Evolutionary conservation across 345 rosid species (phyloP).

Genomic region (Syzygium grande): DNA sequence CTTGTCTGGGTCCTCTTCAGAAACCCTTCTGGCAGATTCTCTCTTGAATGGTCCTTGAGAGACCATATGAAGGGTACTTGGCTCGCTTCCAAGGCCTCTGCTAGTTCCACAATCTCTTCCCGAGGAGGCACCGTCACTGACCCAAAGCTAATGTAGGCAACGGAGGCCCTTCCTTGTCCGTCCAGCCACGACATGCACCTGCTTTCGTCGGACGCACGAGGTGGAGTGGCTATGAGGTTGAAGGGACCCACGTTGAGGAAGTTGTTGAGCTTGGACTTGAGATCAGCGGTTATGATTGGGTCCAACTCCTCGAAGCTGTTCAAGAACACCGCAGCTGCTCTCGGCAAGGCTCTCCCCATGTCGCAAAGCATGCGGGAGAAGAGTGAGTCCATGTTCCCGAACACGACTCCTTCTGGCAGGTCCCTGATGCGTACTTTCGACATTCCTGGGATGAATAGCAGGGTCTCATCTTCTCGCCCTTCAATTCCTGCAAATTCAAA

Average conservation of each 20-base stretch:
- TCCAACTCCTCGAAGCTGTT: conserved; percentile 38
- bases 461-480: conserved; percentile 15
- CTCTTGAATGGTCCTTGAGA: conserved; percentile 8
- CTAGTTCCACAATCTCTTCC: conserved; percentile 17
- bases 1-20: conserved; percentile 8
- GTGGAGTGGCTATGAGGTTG: conserved; percentile 5
- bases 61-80: conserved; percentile 30
- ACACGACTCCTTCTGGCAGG: conserved; percentile 31
- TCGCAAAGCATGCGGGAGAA: conserved; percentile 25
- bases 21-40: conserved; percentile 26
- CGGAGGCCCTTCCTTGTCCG: conserved; percentile 18
- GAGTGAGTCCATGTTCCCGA: conserved; percentile 20
- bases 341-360: conserved; percentile 23
- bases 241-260: conserved; percentile 28
- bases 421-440: conserved; percentile 16
- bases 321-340: conserved; percentile 25
- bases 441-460: conserved; percentile 26
- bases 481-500: neutral
- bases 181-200: conserved; percentile 28
- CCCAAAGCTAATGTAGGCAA: conserved; percentile 33
- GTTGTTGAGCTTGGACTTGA: conserved; percentile 21
- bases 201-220: neutral
- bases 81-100: conserved; percentile 25
- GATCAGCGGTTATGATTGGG: conserved; percentile 12
- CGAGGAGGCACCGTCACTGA: conserved; percentile 21